A percentile compares a stretch with the other conserved stretches of the same genome.
These are phyloP conservation scores for Mycena crocata DNA, from an alignment of 768 basidiomycete species.

Conservation along the genomic window DNA sequence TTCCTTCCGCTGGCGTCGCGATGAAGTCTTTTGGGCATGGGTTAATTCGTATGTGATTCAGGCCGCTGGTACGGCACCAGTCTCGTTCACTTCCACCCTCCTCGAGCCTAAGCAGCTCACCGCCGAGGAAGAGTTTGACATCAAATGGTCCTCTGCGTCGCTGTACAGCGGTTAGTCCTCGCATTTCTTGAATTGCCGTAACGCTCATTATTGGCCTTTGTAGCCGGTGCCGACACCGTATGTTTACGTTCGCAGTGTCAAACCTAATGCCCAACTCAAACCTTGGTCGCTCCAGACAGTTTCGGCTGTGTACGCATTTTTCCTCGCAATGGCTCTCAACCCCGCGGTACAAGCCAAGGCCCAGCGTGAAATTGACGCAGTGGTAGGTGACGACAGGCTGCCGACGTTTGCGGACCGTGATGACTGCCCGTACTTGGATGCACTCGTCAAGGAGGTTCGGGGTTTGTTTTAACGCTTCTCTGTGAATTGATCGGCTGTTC, in stretches of 20 bases:
- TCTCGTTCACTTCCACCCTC: slow-evolving; percentile 69
- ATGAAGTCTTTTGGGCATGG: slow-evolving; percentile 11
- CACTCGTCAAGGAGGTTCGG: slow-evolving; percentile 66
- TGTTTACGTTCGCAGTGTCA: slow-evolving; percentile 32
- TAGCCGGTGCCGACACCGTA: slow-evolving; percentile 71
- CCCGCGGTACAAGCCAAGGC: slow-evolving; percentile 70
- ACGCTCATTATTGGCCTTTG: slow-evolving; percentile 10
- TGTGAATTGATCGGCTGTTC: slow-evolving; percentile 31
- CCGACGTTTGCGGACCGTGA: slow-evolving; percentile 70
- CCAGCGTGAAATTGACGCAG: slow-evolving; percentile 70
- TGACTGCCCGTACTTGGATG: slow-evolving; percentile 69
- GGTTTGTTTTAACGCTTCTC: neutral
- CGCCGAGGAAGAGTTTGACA: slow-evolving; percentile 67
- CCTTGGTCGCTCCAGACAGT: slow-evolving; percentile 59
- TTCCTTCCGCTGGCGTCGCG: slow-evolving; percentile 29
- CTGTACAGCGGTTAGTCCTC: slow-evolving; percentile 59
- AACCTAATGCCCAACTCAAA: slow-evolving; percentile 22
- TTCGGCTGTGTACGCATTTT: slow-evolving; percentile 69
- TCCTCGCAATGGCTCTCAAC: slow-evolving; percentile 69
- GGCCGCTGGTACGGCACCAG: slow-evolving; percentile 67
- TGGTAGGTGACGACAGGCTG: slow-evolving; percentile 69
- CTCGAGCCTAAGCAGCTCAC: slow-evolving; percentile 63
- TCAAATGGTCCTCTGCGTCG: slow-evolving; percentile 76
- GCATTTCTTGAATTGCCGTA: neutral
- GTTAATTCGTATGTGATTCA: slow-evolving; percentile 38